Base-by-base conservation (phyloP, 2,329 filamentous ascomycete genomes). In the Eurotiales sp. region DNA sequence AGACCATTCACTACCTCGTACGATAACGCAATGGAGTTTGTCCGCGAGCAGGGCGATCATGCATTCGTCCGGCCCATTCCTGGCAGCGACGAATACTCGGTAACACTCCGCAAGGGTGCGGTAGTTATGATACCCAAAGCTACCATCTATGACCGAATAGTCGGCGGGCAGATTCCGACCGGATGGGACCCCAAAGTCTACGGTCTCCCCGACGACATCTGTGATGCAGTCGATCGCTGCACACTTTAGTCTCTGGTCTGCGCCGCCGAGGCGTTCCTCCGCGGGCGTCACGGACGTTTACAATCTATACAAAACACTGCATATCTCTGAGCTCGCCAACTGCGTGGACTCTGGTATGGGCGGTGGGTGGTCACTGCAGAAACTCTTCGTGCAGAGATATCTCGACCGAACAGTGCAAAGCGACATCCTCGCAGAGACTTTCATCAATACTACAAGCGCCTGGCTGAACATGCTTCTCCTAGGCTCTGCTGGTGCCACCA, bases 391-490 rank as follows among this genome's bases (percentile, higher is more conserved):
- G 73, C 92, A 96, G 71, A 87, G 93, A 54, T 97, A 86, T 83
- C 80, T 96, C 55, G 93, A 99, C 76, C 92, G 91, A 77, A 92
- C 92, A 52, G 83, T 97, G 46, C 93, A 99, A 75, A 99, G 97
- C 75, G 93, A 99, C 67, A 96, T 99, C 68, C 82, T 99, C 8
- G 93, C 99, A 69, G 93, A 99, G 75, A 96, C 93, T 12, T 99
- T 99, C 80, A n/a, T 50, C 81, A 99, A 99, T 80, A 99, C 93
- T 51, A 97, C 97, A 91, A 86, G 89, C 61, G 93, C 93, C 14
- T 99, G 93, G 93, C 91, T 99, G 52, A 99, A 99, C 79, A 99
- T 99, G 93, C 78, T 99, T 74, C 79, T 99, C 58, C 78, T 99
- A 57, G 97, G 93, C 3, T 97, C 93, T 3, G 97, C 93, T 47